Conservation (phyloP, 108 stramenopile genomes). For the Chaetoceros tenuissimus region DNA sequence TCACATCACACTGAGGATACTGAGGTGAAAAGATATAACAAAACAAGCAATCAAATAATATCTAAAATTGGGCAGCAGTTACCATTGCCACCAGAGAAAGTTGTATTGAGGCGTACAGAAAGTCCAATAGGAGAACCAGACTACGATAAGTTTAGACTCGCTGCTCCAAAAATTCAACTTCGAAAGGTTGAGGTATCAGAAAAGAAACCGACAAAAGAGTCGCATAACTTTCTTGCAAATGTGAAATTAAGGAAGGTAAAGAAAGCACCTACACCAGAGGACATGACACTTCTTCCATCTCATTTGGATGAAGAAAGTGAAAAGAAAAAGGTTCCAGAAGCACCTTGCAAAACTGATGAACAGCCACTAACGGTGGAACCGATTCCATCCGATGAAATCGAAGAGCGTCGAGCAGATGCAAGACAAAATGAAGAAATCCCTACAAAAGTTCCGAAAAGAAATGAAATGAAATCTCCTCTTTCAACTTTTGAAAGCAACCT, state of each 20-base stretch:
- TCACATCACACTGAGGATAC: background rate
- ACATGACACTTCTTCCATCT: too few species aligned
- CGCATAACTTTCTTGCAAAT: background rate
- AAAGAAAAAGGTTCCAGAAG: too few species aligned
- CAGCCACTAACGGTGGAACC: too few species aligned
- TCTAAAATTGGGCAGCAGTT: background rate
- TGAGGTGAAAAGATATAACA: background rate
- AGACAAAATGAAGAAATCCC: too few species aligned
- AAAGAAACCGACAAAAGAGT: background rate
- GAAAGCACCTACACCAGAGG: too few species aligned
- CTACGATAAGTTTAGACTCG: background rate
- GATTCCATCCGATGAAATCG: too few species aligned
- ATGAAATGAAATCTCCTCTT: too few species aligned
- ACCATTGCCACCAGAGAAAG: background rate
- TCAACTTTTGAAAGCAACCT: too few species aligned
- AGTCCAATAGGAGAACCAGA: background rate
- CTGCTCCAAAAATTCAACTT: background rate
- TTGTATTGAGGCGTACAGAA: background rate
- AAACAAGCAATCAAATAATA: background rate
- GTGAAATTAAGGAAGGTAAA: background rate
- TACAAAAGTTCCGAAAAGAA: too few species aligned
- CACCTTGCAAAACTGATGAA: too few species aligned
- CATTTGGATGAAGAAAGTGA: too few species aligned
- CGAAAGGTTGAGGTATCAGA: background rate
- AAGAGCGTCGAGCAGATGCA: too few species aligned